These are phyloP conservation scores for Chaetomiaceae sp. DNA, from an alignment of 2,329 filamentous ascomycete genomes.

Conservation along the genomic window DNA sequence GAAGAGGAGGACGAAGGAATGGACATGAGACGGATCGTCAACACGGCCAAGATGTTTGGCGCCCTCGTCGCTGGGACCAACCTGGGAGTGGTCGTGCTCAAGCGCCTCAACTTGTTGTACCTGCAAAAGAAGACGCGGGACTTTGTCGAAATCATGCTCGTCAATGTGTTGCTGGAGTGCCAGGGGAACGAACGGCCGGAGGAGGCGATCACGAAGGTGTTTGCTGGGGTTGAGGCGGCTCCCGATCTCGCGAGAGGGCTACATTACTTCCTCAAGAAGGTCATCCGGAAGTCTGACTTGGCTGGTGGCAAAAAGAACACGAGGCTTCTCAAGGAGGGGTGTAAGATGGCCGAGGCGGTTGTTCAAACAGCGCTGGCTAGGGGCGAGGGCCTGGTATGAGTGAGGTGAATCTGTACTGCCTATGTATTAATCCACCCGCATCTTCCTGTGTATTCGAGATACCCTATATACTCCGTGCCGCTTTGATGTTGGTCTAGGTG, in stretches of 20 bases:
- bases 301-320: constrained; percentile 45
- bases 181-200: constrained; percentile 47
- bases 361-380: constrained; percentile 30
- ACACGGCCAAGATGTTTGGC: constrained; percentile 53
- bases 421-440: too few relatives aligned
- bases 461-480: background rate
- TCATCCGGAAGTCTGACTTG: constrained; percentile 62
- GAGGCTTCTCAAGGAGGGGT: constrained; percentile 45
- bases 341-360: constrained; percentile 39
- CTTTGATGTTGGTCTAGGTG: background rate
- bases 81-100: constrained; percentile 49
- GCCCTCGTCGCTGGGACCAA: constrained; percentile 45
- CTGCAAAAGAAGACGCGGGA: constrained; percentile 70
- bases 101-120: constrained; percentile 73
- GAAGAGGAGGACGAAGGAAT: constrained; percentile 44
- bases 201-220: constrained; percentile 58
- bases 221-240: constrained; percentile 59
- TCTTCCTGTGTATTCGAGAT: background rate
- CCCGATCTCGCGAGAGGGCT: constrained; percentile 68
- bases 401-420: too few relatives aligned
- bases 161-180: constrained; percentile 67
- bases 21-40: constrained; percentile 48
- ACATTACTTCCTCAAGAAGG: constrained; percentile 74
- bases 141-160: constrained; percentile 77
- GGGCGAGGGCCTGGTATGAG: constrained; percentile 15